Evolutionary conservation across 148 eudicot species (phyloP), one percentile per base, ranked within the genome.

Genomic region (Rheum nobile): DNA sequence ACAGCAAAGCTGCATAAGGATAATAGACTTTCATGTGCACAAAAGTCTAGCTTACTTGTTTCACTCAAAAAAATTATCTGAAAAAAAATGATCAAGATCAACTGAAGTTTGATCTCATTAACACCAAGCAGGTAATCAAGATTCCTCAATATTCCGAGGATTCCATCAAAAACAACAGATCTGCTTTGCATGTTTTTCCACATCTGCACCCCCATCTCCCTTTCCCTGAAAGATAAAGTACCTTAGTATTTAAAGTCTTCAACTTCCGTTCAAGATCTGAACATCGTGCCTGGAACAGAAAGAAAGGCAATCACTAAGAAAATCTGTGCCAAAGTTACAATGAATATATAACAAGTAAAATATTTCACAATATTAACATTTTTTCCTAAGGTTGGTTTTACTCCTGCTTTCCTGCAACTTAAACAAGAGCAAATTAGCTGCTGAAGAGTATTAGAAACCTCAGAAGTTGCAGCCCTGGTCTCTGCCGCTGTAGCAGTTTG

Each of bases 401-500:
- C 37, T 61, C 34, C 37, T 61, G 35, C 29, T 4, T 29, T 31
- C 37, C 19, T 1, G 38, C 37, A 28, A 61, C 3, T 32, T 32
- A 65, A 34, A 16, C 32, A 31, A 31, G 38, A 28, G 35, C 17
- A 24, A 37, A 65, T 65, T 16, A 61, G 67, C 12, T 46, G 4
- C 29, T 8, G 29, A 71, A 67, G 46, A 28, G 22, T 39, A 74
- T 29, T 43, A 67, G 46, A 55, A 16, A 86, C 92, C 91, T 91
- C 96, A 28, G 97, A 90, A 73, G 80, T 86, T 76, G 89, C 83
- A 71, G 96, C 96, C 79, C 90, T 87, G 35, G 91, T 75, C 82
- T 94, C 97, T 75, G 98, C 97, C 68, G 83, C 84, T 76, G 92
- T 67, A 57, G 86, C 83, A 79, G 96, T 85, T 83, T 80, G 90